These are phyloP conservation scores for Corynespora cassiicola DNA, from an alignment of 2,329 filamentous ascomycete species.

Conservation along the genomic window DNA sequence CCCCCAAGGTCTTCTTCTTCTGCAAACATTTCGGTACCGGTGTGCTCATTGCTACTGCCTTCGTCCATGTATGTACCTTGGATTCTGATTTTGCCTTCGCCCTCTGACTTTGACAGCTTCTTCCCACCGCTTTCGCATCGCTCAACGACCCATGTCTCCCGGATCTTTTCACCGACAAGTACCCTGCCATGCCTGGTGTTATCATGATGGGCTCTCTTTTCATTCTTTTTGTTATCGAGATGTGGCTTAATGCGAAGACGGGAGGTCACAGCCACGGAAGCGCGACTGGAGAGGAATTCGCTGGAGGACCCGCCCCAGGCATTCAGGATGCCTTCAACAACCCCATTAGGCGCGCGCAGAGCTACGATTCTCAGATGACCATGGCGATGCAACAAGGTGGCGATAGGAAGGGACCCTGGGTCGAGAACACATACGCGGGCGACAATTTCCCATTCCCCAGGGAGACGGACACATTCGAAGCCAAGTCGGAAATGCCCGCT, in stretches of 20 bases:
- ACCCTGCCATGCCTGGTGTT: conserved; percentile 67
- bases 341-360: conserved; percentile 34
- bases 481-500: conserved; percentile 59
- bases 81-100: background rate
- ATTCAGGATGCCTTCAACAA: conserved; percentile 40
- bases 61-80: conserved; percentile 66
- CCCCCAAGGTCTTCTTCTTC: conserved; percentile 64
- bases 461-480: conserved; percentile 29
- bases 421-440: conserved; percentile 35
- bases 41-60: conserved; percentile 84
- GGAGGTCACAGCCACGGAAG: conserved; percentile 67
- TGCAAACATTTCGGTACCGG: conserved; percentile 73
- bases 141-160: conserved; percentile 60
- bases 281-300: conserved; percentile 54
- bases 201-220: conserved; percentile 72
- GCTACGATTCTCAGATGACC: conserved; percentile 44
- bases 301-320: conserved; percentile 24
- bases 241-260: conserved; percentile 66
- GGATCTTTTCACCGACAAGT: conserved; percentile 64
- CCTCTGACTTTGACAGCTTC: conserved; percentile 45
- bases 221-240: conserved; percentile 66
- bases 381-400: conserved; percentile 40
- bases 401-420: conserved; percentile 40
- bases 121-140: conserved; percentile 65
- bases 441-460: conserved; percentile 39